These are phyloP conservation scores for Lachnellula arida DNA, from an alignment of 2,329 filamentous ascomycete species.

Conservation along the genomic window DNA sequence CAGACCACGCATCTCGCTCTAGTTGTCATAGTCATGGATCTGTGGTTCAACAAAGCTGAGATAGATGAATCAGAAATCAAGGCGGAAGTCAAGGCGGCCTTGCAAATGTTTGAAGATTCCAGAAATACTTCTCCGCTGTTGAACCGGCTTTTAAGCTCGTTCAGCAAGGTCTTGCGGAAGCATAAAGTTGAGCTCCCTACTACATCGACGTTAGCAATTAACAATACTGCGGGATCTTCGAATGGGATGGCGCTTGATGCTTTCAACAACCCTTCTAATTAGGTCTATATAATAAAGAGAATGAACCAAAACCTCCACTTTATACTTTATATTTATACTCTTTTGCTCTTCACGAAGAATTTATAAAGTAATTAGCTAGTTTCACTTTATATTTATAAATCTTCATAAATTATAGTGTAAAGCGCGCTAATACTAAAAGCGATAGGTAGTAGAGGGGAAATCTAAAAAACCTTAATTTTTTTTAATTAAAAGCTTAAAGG, in stretches of 20 bases:
- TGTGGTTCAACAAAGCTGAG: conserved; percentile 29
- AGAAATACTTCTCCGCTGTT: conserved; percentile 28
- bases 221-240: not conserved
- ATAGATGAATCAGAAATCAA: conserved; percentile 24
- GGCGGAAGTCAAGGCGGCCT: conserved; percentile 29
- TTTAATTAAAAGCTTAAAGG: too few relatives aligned
- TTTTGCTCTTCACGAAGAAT: too few relatives aligned
- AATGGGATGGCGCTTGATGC: not conserved
- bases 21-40: conserved; percentile 34
- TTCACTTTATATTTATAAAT: too few relatives aligned
- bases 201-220: not conserved
- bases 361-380: too few relatives aligned
- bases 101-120: conserved; percentile 30
- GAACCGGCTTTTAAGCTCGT: conserved; percentile 29
- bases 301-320: too few relatives aligned
- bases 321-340: too few relatives aligned
- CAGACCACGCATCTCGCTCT: conserved; percentile 33
- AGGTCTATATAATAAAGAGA: too few relatives aligned
- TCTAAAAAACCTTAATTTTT: too few relatives aligned
- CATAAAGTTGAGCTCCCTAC: conserved; percentile 6
- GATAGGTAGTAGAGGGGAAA: too few relatives aligned
- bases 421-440: too few relatives aligned
- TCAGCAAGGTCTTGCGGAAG: conserved; percentile 28
- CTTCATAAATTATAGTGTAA: too few relatives aligned
- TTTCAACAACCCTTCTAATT: conserved; percentile 4